These are phyloP conservation scores for Oxytropis ochrocephala DNA, from an alignment of 306 rosid species.

Conservation along the genomic window DNA sequence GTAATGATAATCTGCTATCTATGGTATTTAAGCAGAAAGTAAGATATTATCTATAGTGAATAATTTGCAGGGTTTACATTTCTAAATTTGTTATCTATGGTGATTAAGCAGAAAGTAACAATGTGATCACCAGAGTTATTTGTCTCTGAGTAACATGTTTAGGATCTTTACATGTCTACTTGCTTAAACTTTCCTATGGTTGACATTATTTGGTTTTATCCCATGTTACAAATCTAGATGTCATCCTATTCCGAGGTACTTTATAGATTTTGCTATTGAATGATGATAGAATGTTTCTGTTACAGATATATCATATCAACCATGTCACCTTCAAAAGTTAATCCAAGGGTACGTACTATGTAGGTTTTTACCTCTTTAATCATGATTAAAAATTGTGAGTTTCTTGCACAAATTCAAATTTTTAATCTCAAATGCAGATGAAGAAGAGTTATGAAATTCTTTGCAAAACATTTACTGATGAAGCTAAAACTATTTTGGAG, in stretches of 20 bases:
- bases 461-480: slow-evolving; percentile 59
- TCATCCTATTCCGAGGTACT: not conserved
- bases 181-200: not conserved
- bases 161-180: slow-evolving; percentile 1
- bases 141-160: not conserved
- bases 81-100: not conserved
- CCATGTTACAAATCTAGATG: not conserved
- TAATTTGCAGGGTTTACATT: no score
- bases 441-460: slow-evolving; percentile 76
- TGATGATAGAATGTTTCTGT: slow-evolving; percentile 11
- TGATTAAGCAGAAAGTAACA: not conserved
- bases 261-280: not conserved
- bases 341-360: slow-evolving; percentile 39
- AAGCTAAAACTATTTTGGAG: slow-evolving; percentile 63
- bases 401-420: not conserved
- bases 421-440: slow-evolving; percentile 43
- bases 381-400: not conserved
- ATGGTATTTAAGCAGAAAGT: no score
- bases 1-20: no score
- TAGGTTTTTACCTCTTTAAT: not conserved
- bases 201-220: not conserved
- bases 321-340: slow-evolving; percentile 68
- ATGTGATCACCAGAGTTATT: not conserved
- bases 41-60: no score
- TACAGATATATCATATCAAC: slow-evolving; percentile 67